Conservation (phyloP, 805 yeast genomes). For the Priceomyces castillae region DNA sequence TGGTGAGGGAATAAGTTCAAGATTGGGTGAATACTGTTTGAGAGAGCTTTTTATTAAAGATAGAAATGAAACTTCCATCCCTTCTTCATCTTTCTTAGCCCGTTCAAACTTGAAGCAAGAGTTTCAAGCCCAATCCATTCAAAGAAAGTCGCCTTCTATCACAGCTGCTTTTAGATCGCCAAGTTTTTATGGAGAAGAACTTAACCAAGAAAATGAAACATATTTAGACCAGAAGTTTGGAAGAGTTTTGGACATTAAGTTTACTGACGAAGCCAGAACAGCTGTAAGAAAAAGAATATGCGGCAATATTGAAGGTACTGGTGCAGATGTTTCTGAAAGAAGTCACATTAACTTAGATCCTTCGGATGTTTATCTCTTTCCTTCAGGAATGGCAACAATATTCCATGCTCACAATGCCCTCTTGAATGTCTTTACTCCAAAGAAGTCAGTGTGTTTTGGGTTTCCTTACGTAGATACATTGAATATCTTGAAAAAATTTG, state of each 20-base stretch:
- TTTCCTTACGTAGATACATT: constrained; percentile 94
- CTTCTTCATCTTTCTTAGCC: constrained; percentile 1
- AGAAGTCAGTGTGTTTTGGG: constrained; percentile 88
- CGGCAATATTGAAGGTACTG: constrained; percentile 51
- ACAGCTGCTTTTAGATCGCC: constrained; percentile 23
- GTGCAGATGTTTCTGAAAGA: constrained; percentile 24
- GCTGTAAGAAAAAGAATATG: constrained; percentile 76
- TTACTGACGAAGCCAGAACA: constrained; percentile 70
- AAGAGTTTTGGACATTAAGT: constrained; percentile 75
- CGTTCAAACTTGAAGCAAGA: constrained; percentile 26
- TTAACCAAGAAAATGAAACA: constrained; percentile 54
- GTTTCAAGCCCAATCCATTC: constrained; percentile 33
- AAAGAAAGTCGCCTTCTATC: constrained; percentile 32
- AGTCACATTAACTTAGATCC: constrained; percentile 36
- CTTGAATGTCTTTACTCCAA: constrained; percentile 27
- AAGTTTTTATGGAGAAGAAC: constrained; percentile 24
- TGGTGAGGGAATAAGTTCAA: constrained; percentile 93
- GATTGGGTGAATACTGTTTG: constrained; percentile 81
- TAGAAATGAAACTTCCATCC: constrained; percentile 10
- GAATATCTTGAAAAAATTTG: constrained; percentile 82
- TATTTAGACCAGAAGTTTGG: constrained; percentile 91
- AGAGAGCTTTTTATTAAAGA: constrained; percentile 48
- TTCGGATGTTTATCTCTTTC: constrained; percentile 77
- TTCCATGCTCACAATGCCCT: constrained; percentile 72
- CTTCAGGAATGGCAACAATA: constrained; percentile 92